A percentile compares a stretch with the other conserved stretches of the same genome.
Evolutionary conservation across 331 rosid species (phyloP).

Genomic region (Erythrophleum ivorense): DNA sequence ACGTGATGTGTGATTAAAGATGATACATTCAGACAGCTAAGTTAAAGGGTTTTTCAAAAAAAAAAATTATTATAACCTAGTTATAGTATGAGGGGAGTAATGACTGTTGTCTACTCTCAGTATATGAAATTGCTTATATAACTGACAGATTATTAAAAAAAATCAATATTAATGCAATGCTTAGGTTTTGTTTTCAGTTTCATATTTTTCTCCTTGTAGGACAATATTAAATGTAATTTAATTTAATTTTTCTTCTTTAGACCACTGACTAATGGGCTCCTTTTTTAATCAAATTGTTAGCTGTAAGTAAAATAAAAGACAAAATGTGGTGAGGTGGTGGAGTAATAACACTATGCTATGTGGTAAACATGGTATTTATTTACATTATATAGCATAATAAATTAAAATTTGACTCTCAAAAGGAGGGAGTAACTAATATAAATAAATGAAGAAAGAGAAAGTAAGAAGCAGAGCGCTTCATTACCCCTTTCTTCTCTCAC

Average conservation of each 20-base stretch:
- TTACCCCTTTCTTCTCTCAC: constrained; percentile 7
- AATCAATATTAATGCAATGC: background rate
- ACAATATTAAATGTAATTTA: constrained; percentile 13
- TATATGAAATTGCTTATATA: background rate
- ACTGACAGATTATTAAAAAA: too few species aligned
- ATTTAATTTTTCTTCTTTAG: background rate
- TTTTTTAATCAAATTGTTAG: background rate
- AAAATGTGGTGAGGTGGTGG: background rate
- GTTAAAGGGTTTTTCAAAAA: background rate
- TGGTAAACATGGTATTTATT: background rate
- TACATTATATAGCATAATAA: background rate
- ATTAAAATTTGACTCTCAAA: background rate
- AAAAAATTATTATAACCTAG: background rate
- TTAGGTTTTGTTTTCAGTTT: background rate
- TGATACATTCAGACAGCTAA: too few species aligned
- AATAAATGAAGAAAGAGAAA: constrained; percentile 7
- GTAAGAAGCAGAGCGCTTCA: background rate
- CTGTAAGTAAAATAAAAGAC: background rate
- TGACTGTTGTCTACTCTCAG: background rate
- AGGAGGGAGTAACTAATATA: constrained; percentile 9
- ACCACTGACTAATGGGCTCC: background rate
- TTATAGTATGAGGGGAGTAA: too few species aligned
- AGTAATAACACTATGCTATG: background rate
- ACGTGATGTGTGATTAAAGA: too few species aligned
- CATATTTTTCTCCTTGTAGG: background rate